These are phyloP conservation scores for Cladosporium velox DNA, from an alignment of 2,329 filamentous ascomycete genomes.

Conservation along the genomic window DNA sequence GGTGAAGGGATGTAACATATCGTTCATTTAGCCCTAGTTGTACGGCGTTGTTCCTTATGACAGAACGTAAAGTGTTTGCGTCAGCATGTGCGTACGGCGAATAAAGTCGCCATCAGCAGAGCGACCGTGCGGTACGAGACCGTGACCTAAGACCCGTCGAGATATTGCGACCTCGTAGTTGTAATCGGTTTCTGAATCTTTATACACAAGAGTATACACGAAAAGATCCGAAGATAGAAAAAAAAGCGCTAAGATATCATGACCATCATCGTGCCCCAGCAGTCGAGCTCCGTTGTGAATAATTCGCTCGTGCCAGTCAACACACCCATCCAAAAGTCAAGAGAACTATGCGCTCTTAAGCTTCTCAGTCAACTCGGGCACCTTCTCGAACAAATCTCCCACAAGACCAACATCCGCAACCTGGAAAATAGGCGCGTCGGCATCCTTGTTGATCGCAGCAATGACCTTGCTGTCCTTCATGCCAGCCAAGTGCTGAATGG, in stretches of 20 bases:
- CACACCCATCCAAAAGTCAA: not conserved
- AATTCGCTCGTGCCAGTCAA: not conserved
- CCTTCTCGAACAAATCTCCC: conserved; percentile 91
- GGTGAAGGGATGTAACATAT: too few relatives aligned
- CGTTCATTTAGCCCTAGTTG: too few relatives aligned
- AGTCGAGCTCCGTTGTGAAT: not conserved
- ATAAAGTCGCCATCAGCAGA: too few relatives aligned
- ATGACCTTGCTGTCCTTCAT: conserved; percentile 99
- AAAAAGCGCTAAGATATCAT: conserved; percentile 17
- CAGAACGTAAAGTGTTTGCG: too few relatives aligned
- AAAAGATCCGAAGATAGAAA: not conserved
- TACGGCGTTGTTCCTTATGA: too few relatives aligned
- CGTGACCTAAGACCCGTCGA: too few relatives aligned
- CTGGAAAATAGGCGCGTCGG: conserved; percentile 97
- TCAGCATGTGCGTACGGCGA: too few relatives aligned
- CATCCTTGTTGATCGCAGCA: conserved; percentile 97
- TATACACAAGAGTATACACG: conserved; percentile 2
- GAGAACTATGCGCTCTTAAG: conserved; percentile 57
- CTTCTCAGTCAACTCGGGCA: conserved; percentile 95
- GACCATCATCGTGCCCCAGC: conserved; percentile 7
- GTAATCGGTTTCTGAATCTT: not conserved
- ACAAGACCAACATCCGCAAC: conserved; percentile 94
- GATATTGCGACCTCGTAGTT: too few relatives aligned
- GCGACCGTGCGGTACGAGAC: too few relatives aligned
- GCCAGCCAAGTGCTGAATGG: conserved; percentile 95